Evolutionary conservation across 2,329 filamentous ascomycete species (phyloP), one percentile per base, ranked within the genome.

Genomic region (Fusarium staphyleae): DNA sequence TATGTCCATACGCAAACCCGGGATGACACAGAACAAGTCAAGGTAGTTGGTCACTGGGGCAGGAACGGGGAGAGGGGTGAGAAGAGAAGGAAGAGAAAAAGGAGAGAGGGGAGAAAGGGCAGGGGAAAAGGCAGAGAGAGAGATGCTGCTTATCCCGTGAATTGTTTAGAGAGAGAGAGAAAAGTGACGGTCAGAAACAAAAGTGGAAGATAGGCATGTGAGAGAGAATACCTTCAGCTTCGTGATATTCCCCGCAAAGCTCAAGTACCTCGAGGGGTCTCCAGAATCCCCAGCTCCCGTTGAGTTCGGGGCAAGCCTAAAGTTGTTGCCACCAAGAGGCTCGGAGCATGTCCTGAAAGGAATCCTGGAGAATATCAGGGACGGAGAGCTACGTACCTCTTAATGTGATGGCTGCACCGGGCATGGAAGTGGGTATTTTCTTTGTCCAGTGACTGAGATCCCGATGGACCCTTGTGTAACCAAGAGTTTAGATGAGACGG

Each of bases 171-270:
- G 30, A 42, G 28, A 22, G 4, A 6, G 9, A 4, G 4, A 24
- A 24, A 48, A 45, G 30, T 48, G 42, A 28, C 37, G 29, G 24
- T 34, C 28, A 15, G 24, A 37, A 48, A 45, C 36, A 49, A 53
- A 60, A 52, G 33, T 52, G 54, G 55, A 55, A 51, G 50, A 41
- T 49, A 52, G 49, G 54, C 62, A 67, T 67, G 64, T 64, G 64
- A 66, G 62, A 40, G 33, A 55, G 46, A 47, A 48, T 66, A 66
- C 63, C 36, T 66, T 41, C n/a, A 42, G 28, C 49, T 49, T 48
- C 28, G 40, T 39, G 49, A 41, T 45, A 53, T 56, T 55, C 42
- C 51, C 51, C 47, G 44, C 39, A 48, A 48, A 18, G 28, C 41
- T 22, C 50, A 66, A 66, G 63, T 66, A 66, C 57, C 59, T 55